A percentile compares a stretch with the other conserved stretches of the same genome.
Evolutionary conservation across 306 rosid species (phyloP).

Genomic region (Ochetophila trinervis): DNA sequence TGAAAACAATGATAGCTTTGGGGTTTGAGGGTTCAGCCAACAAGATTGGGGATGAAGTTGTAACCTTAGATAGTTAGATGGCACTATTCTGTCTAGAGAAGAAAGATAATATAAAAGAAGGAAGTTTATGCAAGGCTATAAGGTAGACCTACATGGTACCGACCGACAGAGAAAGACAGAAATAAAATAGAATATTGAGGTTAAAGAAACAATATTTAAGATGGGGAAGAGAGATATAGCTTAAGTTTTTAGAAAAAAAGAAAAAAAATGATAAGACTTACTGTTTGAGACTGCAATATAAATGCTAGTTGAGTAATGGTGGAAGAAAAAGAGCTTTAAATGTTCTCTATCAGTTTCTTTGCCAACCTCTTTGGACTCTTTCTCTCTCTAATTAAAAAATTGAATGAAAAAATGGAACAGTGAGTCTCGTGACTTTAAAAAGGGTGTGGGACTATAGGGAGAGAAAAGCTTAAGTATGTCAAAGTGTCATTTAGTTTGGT

Average conservation of each 20-base stretch:
- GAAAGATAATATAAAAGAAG: too few species aligned
- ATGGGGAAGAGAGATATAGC: conserved; percentile 27
- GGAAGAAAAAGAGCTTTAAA: conserved; percentile 94
- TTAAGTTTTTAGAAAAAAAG: conserved; percentile 27
- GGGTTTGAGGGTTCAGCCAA: conserved; percentile 97
- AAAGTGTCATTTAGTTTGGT: conserved; percentile 43
- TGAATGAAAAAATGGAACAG: conserved; percentile 62
- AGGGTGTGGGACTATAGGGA: conserved; percentile 12
- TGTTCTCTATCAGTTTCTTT: conserved; percentile 99
- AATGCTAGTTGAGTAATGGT: conserved; percentile 86
- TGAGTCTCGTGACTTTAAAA: conserved; percentile 89
- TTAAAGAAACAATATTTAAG: conserved; percentile 33
- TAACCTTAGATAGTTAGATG: conserved; percentile 74
- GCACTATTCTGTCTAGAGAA: conserved; percentile 81
- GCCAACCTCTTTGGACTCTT: too few species aligned
- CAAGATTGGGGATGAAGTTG: conserved; percentile 83
- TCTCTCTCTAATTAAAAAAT: conserved; percentile 32
- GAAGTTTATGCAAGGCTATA: conserved; percentile 5
- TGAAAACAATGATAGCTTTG: conserved; percentile 75
- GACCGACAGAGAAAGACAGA: conserved; percentile 53
- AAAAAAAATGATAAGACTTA: conserved; percentile 46
- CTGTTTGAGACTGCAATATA: conserved; percentile 86
- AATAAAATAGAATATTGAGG: conserved; percentile 27
- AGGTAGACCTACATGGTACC: conserved; percentile 85
- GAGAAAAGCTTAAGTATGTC: conserved; percentile 5